Evolutionary conservation across 176 grass and related monocot genomes (phyloP).

Genomic region (Bromus sterilis): DNA sequence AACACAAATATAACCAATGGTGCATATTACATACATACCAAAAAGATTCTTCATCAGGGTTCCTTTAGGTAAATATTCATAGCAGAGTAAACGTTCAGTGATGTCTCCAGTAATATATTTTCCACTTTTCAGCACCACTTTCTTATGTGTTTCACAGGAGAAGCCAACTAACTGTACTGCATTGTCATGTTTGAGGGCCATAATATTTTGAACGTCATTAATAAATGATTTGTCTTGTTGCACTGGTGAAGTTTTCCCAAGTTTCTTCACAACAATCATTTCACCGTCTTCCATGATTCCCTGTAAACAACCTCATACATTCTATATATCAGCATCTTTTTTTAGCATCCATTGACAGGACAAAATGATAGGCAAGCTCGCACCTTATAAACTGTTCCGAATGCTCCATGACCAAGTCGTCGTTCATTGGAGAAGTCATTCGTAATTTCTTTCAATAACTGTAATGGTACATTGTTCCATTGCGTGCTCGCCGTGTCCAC

Average conservation of each 20-base stretch:
- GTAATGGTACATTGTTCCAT: too few relatives aligned
- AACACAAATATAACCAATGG: neutral
- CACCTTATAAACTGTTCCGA: neutral
- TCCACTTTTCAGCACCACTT: neutral
- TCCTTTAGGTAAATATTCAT: constrained; percentile 13
- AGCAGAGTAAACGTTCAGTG: neutral
- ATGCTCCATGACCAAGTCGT: neutral
- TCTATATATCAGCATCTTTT: neutral
- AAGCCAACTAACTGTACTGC: neutral
- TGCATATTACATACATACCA: constrained; percentile 4
- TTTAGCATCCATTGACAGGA: neutral
- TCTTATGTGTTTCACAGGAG: constrained; percentile 1
- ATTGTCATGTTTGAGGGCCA: neutral
- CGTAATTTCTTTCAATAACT: too few relatives aligned
- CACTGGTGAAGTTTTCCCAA: neutral
- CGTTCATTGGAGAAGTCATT: neutral
- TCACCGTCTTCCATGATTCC: neutral
- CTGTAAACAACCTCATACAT: neutral
- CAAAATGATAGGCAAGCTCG: neutral
- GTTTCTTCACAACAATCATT: neutral
- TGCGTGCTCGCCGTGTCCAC: too few relatives aligned
- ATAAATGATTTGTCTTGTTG: neutral
- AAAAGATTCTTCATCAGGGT: constrained; percentile 7
- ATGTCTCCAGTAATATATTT: constrained; percentile 2
- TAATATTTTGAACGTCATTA: neutral